These are phyloP conservation scores for Starmera stellimalicola DNA, from an alignment of 1,139 yeast genomes.

Conservation along the genomic window DNA sequence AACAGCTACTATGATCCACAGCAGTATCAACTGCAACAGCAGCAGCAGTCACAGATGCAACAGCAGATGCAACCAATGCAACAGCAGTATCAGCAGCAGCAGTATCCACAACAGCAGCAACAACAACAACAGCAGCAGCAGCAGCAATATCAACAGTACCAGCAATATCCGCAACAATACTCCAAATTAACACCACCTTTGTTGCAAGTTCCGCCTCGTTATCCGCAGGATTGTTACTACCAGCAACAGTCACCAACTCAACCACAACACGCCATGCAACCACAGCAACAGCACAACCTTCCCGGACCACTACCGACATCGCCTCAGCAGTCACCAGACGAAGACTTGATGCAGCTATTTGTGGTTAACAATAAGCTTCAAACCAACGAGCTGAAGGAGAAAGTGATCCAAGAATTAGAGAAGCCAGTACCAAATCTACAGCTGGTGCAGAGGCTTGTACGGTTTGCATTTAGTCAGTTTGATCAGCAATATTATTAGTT, in stretches of 20 bases:
- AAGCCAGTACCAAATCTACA: background rate
- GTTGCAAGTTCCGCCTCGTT: no score
- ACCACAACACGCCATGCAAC: background rate
- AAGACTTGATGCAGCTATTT: background rate
- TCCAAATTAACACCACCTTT: background rate
- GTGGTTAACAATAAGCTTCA: background rate
- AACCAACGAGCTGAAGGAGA: background rate
- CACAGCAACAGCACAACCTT: background rate
- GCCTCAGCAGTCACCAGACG: background rate
- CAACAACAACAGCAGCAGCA: background rate
- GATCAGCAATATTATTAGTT: background rate
- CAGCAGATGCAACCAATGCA: background rate
- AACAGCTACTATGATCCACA: conserved; percentile 2
- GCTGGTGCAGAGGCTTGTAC: background rate
- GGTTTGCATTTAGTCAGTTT: background rate
- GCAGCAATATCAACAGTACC: conserved; percentile 2
- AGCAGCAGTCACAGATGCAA: background rate
- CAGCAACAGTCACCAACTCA: conserved; percentile 1
- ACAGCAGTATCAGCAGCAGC: conserved; percentile 1
- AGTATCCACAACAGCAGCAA: conserved; percentile 1
- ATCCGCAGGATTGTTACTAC: no score
- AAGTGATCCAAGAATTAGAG: background rate
- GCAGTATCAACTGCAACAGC: background rate
- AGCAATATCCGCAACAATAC: conserved; percentile 2
- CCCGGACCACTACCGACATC: background rate